Conservation (phyloP, 352 stramenopile genomes). For the Pythium sp. region DNA sequence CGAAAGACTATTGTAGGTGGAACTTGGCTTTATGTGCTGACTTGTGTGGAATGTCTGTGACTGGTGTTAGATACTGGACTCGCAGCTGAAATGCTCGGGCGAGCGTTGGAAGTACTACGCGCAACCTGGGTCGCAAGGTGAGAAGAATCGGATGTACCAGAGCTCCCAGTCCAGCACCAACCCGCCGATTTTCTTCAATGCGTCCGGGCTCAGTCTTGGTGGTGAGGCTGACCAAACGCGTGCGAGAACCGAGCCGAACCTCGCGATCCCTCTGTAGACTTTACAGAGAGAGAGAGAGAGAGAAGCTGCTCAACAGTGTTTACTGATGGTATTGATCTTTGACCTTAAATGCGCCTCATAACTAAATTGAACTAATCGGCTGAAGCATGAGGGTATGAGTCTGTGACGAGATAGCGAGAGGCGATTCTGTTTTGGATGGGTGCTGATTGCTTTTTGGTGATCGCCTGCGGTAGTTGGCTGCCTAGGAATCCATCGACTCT, state of each 20-base stretch:
- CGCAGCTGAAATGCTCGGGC: conserved; percentile 50
- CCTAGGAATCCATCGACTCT: conserved; percentile 5
- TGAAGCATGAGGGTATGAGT: neutral
- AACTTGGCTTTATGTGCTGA: neutral
- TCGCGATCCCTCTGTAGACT: conserved; percentile 18
- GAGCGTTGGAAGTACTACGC: conserved; percentile 39
- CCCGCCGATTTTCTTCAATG: neutral
- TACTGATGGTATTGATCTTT: neutral
- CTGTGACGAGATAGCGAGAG: neutral
- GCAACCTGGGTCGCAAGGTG: conserved; percentile 20
- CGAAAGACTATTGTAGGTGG: neutral
- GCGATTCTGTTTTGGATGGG: neutral
- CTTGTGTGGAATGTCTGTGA: neutral
- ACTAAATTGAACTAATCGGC: neutral
- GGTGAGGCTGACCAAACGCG: neutral
- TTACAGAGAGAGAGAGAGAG: too few relatives aligned
- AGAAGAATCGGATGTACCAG: conserved; percentile 33
- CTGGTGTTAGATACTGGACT: conserved; percentile 46
- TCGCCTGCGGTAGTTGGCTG: neutral
- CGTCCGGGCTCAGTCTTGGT: neutral
- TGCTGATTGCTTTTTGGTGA: neutral
- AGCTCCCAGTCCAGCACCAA: conserved; percentile 4
- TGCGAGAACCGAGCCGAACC: conserved; percentile 13
- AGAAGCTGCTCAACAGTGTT: too few relatives aligned
- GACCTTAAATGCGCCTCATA: neutral